phyloP scores from a whole-genome alignment of 2,329 filamentous ascomycete genomes.

The Pseudogymnoascus verrucosus region DNA sequence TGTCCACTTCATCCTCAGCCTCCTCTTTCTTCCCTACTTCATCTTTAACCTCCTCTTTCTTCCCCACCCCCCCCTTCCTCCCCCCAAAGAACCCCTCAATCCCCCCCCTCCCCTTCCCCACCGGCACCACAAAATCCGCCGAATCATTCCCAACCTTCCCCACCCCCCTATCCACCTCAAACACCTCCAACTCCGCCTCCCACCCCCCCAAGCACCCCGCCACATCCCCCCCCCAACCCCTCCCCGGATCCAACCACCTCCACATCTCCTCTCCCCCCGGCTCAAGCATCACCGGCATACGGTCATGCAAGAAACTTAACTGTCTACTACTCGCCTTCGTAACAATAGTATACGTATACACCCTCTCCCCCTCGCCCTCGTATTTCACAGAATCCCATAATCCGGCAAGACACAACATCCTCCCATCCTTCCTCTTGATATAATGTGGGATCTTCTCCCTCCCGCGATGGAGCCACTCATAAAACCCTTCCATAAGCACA shows the following conservation, averaged over 20 bases:
- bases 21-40: slow-evolving; percentile 12
- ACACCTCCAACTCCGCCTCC: slow-evolving; percentile 70
- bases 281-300: slow-evolving; percentile 91
- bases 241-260: slow-evolving; percentile 70
- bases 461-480: slow-evolving; percentile 83
- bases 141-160: slow-evolving; percentile 93
- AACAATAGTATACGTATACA: slow-evolving; percentile 89
- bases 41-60: slow-evolving; percentile 13
- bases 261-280: slow-evolving; percentile 61
- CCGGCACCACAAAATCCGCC: slow-evolving; percentile 70
- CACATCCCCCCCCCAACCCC: slow-evolving; percentile 70
- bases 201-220: slow-evolving; percentile 75
- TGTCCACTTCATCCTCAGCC: neutral
- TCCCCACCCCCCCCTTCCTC: slow-evolving; percentile 13
- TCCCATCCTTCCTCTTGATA: slow-evolving; percentile 71
- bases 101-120: slow-evolving; percentile 77
- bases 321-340: slow-evolving; percentile 81
- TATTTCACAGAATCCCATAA: slow-evolving; percentile 85
- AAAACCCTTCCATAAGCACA: slow-evolving; percentile 86
- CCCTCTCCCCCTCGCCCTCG: slow-evolving; percentile 60
- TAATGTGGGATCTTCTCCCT: slow-evolving; percentile 83
- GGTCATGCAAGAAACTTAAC: slow-evolving; percentile 79
- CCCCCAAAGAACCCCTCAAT: slow-evolving; percentile 82
- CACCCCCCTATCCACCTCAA: slow-evolving; percentile 79
- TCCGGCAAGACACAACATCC: slow-evolving; percentile 76